Conservation (phyloP, 2,329 filamentous ascomycete genomes). For the Emergomyces pasteurianus region DNA sequence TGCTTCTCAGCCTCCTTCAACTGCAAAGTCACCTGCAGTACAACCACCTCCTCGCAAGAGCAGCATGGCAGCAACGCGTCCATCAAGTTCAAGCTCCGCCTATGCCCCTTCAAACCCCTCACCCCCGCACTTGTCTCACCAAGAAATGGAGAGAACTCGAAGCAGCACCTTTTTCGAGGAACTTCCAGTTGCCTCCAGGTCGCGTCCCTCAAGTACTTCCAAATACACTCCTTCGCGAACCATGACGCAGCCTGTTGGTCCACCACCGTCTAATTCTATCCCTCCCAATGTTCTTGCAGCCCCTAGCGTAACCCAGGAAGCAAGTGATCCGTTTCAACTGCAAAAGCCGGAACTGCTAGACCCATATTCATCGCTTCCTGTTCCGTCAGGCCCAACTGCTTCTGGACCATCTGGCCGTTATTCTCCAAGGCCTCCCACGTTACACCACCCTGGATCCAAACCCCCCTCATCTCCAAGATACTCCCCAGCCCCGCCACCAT, state of each 20-base stretch:
- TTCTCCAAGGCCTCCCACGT: constrained; percentile 28
- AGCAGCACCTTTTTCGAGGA: constrained; percentile 63
- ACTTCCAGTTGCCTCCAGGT: constrained; percentile 50
- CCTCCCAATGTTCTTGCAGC: constrained; percentile 9
- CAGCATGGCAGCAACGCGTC: constrained; percentile 40
- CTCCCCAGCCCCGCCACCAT: constrained; percentile 34
- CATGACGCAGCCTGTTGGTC: constrained; percentile 12
- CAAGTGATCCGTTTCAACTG: constrained; percentile 19
- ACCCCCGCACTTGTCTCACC: constrained; percentile 10
- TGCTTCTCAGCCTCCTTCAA: constrained; percentile 24
- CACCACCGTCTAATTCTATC: constrained; percentile 19
- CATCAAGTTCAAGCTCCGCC: constrained; percentile 7
- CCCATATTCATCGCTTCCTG: constrained; percentile 20
- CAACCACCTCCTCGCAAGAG: constrained; percentile 50
- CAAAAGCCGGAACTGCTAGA: constrained; percentile 21
- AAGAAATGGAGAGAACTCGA: constrained; percentile 5
- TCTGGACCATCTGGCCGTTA: constrained; percentile 24
- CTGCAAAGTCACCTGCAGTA: constrained; percentile 33
- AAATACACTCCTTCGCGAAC: constrained; percentile 28
- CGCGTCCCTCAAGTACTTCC: constrained; percentile 42
- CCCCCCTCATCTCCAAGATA: constrained; percentile 30
- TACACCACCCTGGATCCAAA: constrained; percentile 22
- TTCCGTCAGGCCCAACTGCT: constrained; percentile 5
- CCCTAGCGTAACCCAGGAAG: constrained; percentile 14
- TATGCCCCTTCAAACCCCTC: background rate